These are phyloP conservation scores for Epichloe brachyelytri DNA, from an alignment of 2,329 filamentous ascomycete genomes.

Conservation along the genomic window DNA sequence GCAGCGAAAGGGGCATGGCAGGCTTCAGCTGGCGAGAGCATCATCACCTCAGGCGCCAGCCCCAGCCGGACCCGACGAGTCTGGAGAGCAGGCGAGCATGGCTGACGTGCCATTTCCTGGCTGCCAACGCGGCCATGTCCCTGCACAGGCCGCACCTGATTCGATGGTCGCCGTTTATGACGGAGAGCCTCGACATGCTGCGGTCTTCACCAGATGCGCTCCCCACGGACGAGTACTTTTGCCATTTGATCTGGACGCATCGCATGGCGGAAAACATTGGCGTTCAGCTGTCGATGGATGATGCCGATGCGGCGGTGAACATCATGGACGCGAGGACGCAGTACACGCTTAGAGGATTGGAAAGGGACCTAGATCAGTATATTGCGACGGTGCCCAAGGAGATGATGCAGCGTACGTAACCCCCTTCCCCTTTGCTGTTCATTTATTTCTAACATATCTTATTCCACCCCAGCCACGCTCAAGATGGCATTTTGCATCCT, in stretches of 20 bases:
- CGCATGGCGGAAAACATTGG: constrained; percentile 56
- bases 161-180: constrained; percentile 47
- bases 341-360: constrained; percentile 50
- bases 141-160: constrained; percentile 48
- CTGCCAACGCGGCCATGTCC: constrained; percentile 47
- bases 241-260: constrained; percentile 46
- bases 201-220: constrained; percentile 40
- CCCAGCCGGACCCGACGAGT: constrained; percentile 37
- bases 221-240: constrained; percentile 43
- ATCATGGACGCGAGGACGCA: constrained; percentile 52
- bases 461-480: constrained; percentile 37
- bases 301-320: constrained; percentile 38
- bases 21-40: constrained; percentile 26
- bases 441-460: background rate
- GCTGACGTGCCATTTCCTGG: constrained; percentile 46
- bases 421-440: background rate
- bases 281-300: constrained; percentile 53
- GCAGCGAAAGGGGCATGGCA: constrained; percentile 10
- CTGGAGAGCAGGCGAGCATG: constrained; percentile 45
- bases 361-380: constrained; percentile 51
- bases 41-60: constrained; percentile 26
- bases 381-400: constrained; percentile 38
- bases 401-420: constrained; percentile 36
- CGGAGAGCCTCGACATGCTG: constrained; percentile 44
- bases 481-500: constrained; percentile 51